A percentile compares a stretch with the other conserved stretches of the same genome.
These are phyloP conservation scores for Hyaloscypha hepaticicola DNA, from an alignment of 495 filamentous ascomycete species.

Conservation along the genomic window DNA sequence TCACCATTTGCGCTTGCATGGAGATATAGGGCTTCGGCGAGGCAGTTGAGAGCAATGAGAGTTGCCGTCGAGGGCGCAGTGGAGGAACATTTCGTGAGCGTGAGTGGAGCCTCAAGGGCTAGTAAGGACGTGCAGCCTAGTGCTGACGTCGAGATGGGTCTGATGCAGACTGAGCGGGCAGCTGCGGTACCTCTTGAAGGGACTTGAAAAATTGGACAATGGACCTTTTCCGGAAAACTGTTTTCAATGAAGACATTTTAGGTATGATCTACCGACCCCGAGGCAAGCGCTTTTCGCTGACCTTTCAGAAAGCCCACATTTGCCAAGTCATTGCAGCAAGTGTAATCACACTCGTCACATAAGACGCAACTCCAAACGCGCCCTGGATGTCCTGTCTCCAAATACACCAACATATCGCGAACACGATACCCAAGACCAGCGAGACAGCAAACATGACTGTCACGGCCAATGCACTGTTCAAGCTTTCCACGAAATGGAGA, in stretches of 20 bases:
- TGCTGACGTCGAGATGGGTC: not conserved
- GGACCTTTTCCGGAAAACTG: not conserved
- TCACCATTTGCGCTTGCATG: slow-evolving; percentile 15
- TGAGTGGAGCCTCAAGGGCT: not conserved
- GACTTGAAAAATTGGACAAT: not conserved
- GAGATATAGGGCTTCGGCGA: not conserved
- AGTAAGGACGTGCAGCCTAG: not conserved
- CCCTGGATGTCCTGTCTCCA: not conserved
- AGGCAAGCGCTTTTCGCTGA: no score
- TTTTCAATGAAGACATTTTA: not conserved
- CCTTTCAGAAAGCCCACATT: not conserved
- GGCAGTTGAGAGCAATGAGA: not conserved
- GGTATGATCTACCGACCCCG: not conserved
- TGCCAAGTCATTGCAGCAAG: slow-evolving; percentile 2
- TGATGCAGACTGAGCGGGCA: not conserved
- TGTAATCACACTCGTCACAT: slow-evolving; percentile 1
- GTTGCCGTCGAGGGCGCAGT: not conserved
- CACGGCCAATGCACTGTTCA: not conserved
- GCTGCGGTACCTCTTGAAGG: not conserved
- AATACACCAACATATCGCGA: not conserved
- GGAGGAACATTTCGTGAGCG: not conserved
- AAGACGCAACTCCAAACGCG: slow-evolving; percentile 2
- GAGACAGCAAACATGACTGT: not conserved
- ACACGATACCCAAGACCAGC: not conserved
- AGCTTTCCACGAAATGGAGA: not conserved